Percentiles rank a stretch among this genome's conserved stretches.
phyloP scores from a whole-genome alignment of 306 rosid genomes.

The Castanea crenata region DNA sequence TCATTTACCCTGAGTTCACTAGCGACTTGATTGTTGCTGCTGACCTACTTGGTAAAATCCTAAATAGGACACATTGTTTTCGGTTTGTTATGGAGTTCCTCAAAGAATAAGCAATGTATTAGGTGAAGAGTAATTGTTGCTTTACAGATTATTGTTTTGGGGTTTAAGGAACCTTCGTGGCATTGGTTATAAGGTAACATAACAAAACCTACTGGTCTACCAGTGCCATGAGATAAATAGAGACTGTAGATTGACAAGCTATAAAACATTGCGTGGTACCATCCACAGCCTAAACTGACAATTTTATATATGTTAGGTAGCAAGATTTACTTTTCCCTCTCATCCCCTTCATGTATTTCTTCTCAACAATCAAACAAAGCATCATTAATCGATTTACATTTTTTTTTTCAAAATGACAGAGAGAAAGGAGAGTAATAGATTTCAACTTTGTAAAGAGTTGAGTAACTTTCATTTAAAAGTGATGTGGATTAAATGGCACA shows the following conservation, averaged over 20 bases:
- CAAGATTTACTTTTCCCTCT: neutral
- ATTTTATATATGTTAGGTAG: neutral
- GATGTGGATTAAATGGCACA: too few species aligned
- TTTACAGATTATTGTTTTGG: conserved; percentile 46
- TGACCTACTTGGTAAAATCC: conserved; percentile 30
- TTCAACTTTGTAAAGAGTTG: too few species aligned
- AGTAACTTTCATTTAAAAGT: too few species aligned
- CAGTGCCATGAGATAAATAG: conserved; percentile 18
- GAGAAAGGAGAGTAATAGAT: too few species aligned
- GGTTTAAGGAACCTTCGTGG: conserved; percentile 37
- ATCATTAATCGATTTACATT: neutral
- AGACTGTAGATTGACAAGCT: conserved; percentile 28
- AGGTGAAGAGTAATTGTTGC: conserved; percentile 72
- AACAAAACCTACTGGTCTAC: conserved; percentile 20
- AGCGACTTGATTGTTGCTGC: conserved; percentile 29
- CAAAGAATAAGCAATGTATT: conserved; percentile 45
- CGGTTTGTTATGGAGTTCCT: conserved; percentile 31
- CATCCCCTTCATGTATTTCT: neutral
- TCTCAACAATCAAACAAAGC: neutral
- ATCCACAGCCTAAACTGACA: neutral
- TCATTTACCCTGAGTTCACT: conserved; percentile 5
- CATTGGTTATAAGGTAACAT: conserved; percentile 26
- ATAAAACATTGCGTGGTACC: neutral
- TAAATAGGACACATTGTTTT: conserved; percentile 13
- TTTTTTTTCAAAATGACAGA: too few species aligned